phyloP scores from a whole-genome alignment of 495 filamentous ascomycete species.

The Platismatia glauca region DNA sequence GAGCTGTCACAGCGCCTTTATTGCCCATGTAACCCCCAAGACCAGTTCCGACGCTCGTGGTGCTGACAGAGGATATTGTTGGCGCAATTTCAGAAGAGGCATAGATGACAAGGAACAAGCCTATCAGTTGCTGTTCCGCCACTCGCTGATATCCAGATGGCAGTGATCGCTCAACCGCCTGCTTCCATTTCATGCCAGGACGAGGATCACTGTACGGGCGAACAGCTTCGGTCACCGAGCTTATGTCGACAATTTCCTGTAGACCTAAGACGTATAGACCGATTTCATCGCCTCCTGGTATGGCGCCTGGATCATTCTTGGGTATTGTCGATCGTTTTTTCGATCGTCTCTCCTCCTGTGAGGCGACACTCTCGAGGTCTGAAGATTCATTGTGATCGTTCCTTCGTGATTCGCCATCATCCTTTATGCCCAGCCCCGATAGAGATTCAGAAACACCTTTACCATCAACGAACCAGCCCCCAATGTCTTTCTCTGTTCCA shows the following conservation, averaged over 20 bases:
- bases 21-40: conserved; percentile 90
- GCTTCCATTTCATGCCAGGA: conserved; percentile 69
- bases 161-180: conserved; percentile 56
- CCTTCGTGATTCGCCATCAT: conserved; percentile 24
- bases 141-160: conserved; percentile 69
- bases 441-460: conserved; percentile 57
- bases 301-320: conserved; percentile 28
- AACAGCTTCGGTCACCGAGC: conserved; percentile 53
- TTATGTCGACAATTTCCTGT: conserved; percentile 87
- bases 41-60: conserved; percentile 72
- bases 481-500: conserved; percentile 78
- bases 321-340: conserved; percentile 33
- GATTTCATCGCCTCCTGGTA: conserved; percentile 48
- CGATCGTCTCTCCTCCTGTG: conserved; percentile 35
- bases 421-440: conserved; percentile 39
- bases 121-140: conserved; percentile 75
- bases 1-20: conserved; percentile 78
- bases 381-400: conserved; percentile 20
- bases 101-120: conserved; percentile 77
- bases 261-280: conserved; percentile 85
- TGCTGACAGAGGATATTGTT: conserved; percentile 67
- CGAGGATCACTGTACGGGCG: conserved; percentile 65
- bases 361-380: conserved; percentile 32
- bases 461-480: conserved; percentile 73
- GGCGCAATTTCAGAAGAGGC: conserved; percentile 65